Base-by-base conservation (phyloP, 148 eudicot genomes). In the Nepenthes mirabilis region DNA sequence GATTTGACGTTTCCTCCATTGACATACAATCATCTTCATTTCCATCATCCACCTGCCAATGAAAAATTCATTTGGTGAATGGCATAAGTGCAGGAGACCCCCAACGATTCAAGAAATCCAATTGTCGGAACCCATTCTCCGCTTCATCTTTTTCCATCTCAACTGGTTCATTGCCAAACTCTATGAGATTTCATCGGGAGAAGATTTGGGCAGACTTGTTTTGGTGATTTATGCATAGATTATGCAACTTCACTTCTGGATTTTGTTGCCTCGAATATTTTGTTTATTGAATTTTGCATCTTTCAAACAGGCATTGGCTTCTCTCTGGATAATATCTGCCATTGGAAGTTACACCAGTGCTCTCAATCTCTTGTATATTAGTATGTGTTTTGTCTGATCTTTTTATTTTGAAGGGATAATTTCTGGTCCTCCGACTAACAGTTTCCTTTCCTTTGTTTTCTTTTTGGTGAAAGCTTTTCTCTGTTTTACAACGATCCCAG, bases 291-390 rank as follows among this genome's bases (percentile, higher is more conserved):
- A 23, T 23, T 23, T 23, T 23, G 23, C 23, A 23, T 23, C 23
- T 23, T 23, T 23, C 23, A 23, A 23, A 23, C 75, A 86, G 93
- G 75, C 69, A 1, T 59, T 86, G 0, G 80, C 64, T 1, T 52
- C 70, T 36, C 75, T 86, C 5, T 86, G 88, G 93, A 32, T 76
- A 2, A 58, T 83, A 49, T 78, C 93, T 32, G 78, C 77, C 58
- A 55, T 77, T 3, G 88, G 86, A 14, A 80, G 78, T 68, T 79
- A 76, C 68, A 78, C 82, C 12, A 80, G 79, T 53, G 79, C 93
- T 52, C 70, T 86, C 5, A 86, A 83, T 66, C 65, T 80, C 47
- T 43, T 81, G 37, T 86, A 80, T 52, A 56, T 70, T 12, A 84
- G 93, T 83, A 72, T 65, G 74, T 14, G 55, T 45, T n/a, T 6